Base-by-base conservation (phyloP, 2,329 filamentous ascomycete genomes). In the Pseudogymnoascus sp. region DNA sequence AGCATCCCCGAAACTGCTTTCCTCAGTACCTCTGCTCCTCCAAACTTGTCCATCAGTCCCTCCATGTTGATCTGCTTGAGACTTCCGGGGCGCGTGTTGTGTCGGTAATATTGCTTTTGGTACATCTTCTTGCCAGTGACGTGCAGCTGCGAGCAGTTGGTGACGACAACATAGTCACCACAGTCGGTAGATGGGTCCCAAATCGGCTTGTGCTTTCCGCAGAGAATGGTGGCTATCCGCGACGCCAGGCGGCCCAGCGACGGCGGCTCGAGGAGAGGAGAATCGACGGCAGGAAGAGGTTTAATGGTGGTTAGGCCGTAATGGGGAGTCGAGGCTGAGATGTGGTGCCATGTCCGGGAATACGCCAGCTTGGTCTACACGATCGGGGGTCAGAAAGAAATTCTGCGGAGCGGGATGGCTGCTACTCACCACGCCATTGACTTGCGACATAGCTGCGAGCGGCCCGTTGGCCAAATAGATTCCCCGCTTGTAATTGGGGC, bases 161-260 rank as follows among this genome's bases (percentile, higher is more conserved):
- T 90, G 59, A 94, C 92, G 1, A 99, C 93, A 11, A 99, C 92
- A 76, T 99, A 99, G 84, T 99, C 94, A 69, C 94, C 94, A 81
- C 94, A 97, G 81, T 99, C 94, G 64, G 92, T 97, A 20, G 92
- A 96, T 1, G 94, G 94, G 77, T 97, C 90, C 79, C 86, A 99
- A 75, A 94, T 96, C 20, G 94, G 94, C 79, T 99, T 99, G 83
- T 99, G 89, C 81, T 99, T 99, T 78, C 94, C 94, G 92, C 97
- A 97, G 59, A 97, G 85, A 63, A 90, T 81, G 60, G 87, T 80
- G 64, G 92, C 93, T 74, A 97, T 96, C 65, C 88, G 86, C 60
- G 88, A 91, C 64, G 93, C 93, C 59, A 97, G 82, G 41, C 93
- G 91, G 68, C 93, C 93, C 39, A 97, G 87, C n/a, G 91, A 86